Conservation (phyloP, 305 asterid species). For the Rubia balearica region DNA sequence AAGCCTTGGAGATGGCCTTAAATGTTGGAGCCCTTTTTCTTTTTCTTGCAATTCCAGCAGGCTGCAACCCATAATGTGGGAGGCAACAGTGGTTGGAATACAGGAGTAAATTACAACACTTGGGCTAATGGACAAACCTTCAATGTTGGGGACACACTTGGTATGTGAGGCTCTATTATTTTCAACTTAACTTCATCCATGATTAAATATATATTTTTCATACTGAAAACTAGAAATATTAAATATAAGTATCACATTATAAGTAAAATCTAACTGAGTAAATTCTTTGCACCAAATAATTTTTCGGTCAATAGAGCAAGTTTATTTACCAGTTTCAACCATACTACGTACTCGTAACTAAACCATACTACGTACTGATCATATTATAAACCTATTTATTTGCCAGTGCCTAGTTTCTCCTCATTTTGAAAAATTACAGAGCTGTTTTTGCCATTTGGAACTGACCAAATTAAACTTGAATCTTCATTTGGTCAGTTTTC, state of each 20-base stretch:
- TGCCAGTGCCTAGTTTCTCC: background rate
- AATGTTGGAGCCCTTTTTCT: slow-evolving; percentile 12
- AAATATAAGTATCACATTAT: too few species aligned
- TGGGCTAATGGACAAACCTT: slow-evolving; percentile 31
- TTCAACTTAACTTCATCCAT: background rate
- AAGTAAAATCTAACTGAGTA: too few species aligned
- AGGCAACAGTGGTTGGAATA: slow-evolving; percentile 25
- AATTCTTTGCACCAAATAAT: too few species aligned
- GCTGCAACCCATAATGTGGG: slow-evolving; percentile 29
- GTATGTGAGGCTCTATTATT: slow-evolving; percentile 8
- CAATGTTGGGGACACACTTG: slow-evolving; percentile 26
- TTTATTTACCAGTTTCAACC: too few species aligned
- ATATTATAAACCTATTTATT: background rate
- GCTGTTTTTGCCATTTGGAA: background rate
- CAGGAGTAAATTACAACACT: slow-evolving; percentile 11
- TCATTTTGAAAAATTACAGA: background rate
- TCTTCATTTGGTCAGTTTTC: slow-evolving; percentile 21
- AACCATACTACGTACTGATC: too few species aligned
- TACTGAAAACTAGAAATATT: too few species aligned
- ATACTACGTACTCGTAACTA: too few species aligned
- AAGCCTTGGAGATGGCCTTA: slow-evolving; percentile 11
- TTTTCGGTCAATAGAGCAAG: too few species aligned
- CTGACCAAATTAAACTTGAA: too few species aligned
- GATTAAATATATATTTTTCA: too few species aligned
- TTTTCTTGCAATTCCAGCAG: slow-evolving; percentile 23